A percentile compares a stretch with the other conserved stretches of the same genome.
Conservation (phyloP, 164 flowering plant species). For the Macadamia integrifolia region DNA sequence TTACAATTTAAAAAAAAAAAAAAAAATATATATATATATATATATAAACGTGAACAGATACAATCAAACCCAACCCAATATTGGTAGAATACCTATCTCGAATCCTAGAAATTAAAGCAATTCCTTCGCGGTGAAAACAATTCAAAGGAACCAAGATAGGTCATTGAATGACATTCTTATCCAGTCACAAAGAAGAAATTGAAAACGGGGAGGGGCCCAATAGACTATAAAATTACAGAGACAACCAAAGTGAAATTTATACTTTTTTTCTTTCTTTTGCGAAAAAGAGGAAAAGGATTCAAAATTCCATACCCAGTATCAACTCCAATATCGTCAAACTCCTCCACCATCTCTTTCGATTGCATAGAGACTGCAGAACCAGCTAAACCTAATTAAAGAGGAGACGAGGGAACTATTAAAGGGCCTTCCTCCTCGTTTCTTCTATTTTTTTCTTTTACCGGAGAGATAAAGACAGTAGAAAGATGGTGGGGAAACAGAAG, state of each 20-base stretch:
- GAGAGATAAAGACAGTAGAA: not conserved
- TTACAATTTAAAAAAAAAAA: too few relatives aligned
- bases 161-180: not conserved
- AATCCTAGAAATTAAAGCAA: too few relatives aligned
- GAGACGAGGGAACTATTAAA: too few relatives aligned
- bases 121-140: not conserved
- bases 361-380: not conserved
- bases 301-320: constrained; percentile 23
- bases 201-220: not conserved
- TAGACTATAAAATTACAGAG: not conserved
- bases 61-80: not conserved
- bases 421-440: too few relatives aligned
- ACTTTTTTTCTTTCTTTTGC: too few relatives aligned
- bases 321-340: constrained; percentile 32
- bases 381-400: too few relatives aligned
- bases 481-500: not conserved
- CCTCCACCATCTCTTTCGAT: constrained; percentile 18
- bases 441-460: not conserved
- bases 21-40: not conserved
- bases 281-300: not conserved
- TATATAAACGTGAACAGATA: not conserved
- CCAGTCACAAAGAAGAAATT: not conserved
- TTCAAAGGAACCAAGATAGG: not conserved
- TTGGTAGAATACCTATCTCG: not conserved
- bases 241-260: not conserved